Base-by-base conservation (phyloP, 2,329 filamentous ascomycete species). In the Penicillium janthinellum region DNA sequence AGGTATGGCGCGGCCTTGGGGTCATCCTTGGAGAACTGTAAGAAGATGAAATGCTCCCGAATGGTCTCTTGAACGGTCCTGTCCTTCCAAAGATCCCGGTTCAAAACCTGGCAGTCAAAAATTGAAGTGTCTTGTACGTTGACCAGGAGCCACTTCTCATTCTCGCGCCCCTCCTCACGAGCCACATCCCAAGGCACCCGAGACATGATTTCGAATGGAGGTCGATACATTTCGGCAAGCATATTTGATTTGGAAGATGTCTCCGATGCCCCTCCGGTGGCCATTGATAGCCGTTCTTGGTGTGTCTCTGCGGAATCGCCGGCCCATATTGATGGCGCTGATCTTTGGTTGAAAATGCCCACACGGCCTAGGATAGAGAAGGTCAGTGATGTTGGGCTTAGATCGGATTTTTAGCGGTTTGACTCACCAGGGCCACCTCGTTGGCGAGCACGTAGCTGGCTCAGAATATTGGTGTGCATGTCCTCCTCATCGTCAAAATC, bases 1-100 rank as follows among this genome's bases (percentile, higher is more conserved):
- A 96, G 82, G 75, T 96, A 99, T 65, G 92, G 88, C 64, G 86
- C 82, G 0, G 91, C 91, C 39, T 88, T 85, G 0, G 87, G 85
- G 67, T 96, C 92, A 64, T 92, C 88, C 77, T 96, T 96, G 67
- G 89, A 87, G 79, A 95, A 98, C 72, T 99, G 95, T 69, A 99
- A 80, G 77, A 99, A 99, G 67, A 99, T 85, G 74, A 99, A 99
- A 78, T 96, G 93, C 73, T 97, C 94, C 69, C 86, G 86, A 34
- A 99, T 83, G 1, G 96, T 86, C n/a, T 90, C 87, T 68, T 85
- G 86, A 58, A 99, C 87, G 2, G 88, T 84, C 17, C 85, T 77
- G 67, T 97, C 90, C 78, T 97, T 97, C 95, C 95, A 99, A 56
- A 98, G 87, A 73, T 99, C 95, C 47, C 95, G 86, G 73, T 99